These are phyloP conservation scores for Speleostelium caveatum DNA, from an alignment of 78 protist species.

Conservation along the genomic window DNA sequence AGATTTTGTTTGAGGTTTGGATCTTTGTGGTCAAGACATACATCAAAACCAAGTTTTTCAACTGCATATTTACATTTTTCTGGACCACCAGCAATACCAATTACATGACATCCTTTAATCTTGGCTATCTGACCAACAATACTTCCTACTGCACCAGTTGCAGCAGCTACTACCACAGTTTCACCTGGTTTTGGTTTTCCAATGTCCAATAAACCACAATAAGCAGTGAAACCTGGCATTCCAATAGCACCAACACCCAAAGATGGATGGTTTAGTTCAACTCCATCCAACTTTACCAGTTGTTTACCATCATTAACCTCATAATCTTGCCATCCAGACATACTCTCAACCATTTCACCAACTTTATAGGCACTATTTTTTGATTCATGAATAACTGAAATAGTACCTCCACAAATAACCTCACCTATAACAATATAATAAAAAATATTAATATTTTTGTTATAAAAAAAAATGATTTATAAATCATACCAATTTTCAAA, in stretches of 20 bases:
- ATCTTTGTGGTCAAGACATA: conserved; percentile 73
- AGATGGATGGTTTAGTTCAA: not conserved
- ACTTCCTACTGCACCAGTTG: conserved; percentile 77
- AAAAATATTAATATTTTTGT: not conserved
- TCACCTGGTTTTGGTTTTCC: conserved; percentile 85
- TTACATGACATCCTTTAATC: conserved; percentile 52
- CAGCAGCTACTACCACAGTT: conserved; percentile 73
- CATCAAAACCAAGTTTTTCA: conserved; percentile 76
- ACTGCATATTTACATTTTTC: conserved; percentile 46
- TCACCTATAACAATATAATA: not conserved
- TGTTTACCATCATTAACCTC: not conserved
- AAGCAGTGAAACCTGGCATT: conserved; percentile 78
- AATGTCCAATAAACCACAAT: conserved; percentile 26
- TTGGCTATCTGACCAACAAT: conserved; percentile 65
- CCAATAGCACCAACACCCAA: not conserved
- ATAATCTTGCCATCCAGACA: conserved; percentile 25
- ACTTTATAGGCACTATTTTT: not conserved
- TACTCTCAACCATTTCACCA: conserved; percentile 9
- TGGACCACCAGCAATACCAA: conserved; percentile 80
- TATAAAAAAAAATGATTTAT: not conserved
- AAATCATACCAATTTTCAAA: not conserved
- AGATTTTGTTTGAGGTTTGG: not conserved
- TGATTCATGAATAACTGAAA: not conserved
- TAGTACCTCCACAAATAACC: not conserved
- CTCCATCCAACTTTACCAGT: not conserved